Conservation (phyloP, 129 eudicot species). For the Arctium minus region DNA sequence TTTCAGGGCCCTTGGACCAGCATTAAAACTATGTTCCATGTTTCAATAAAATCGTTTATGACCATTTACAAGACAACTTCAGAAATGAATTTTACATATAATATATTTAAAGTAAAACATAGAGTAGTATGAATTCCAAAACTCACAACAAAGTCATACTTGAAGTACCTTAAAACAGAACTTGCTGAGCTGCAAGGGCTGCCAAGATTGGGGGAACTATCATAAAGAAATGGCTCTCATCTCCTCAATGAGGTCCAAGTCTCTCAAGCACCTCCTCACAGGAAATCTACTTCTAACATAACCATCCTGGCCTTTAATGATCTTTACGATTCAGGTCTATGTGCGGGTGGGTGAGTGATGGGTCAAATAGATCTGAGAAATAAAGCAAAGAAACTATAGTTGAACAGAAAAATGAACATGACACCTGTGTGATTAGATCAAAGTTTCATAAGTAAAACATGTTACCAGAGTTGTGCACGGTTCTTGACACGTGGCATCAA, state of each 20-base stretch:
- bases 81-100: background rate
- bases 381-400: background rate
- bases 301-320: background rate
- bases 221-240: background rate
- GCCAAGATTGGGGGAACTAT: background rate
- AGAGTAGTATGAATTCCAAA: background rate
- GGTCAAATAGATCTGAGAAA: background rate
- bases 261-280: background rate
- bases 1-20: background rate
- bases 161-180: background rate
- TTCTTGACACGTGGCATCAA: background rate
- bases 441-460: background rate
- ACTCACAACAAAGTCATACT: background rate
- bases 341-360: background rate
- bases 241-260: background rate
- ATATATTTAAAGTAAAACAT: background rate
- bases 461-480: background rate
- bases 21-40: background rate
- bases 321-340: background rate
- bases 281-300: background rate
- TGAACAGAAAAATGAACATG: background rate
- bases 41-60: background rate
- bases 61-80: background rate
- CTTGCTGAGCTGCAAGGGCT: slow-evolving; percentile 11
- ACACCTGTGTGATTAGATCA: background rate